Evolutionary conservation across 768 basidiomycete genomes (phyloP).

Genomic region (Leccinum longicurvipes): DNA sequence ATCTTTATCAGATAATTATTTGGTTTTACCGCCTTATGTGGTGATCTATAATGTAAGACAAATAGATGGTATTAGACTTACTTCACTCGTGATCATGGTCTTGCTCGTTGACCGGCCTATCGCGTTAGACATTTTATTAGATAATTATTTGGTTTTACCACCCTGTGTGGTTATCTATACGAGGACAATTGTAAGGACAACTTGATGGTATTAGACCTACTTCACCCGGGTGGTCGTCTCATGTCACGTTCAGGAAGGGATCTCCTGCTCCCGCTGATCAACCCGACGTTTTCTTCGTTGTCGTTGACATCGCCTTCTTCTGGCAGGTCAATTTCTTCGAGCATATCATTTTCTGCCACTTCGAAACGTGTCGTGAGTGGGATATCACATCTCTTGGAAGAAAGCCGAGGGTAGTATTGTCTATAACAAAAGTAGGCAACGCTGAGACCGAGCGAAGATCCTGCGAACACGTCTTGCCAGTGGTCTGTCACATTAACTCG

Average conservation of each 20-base stretch:
- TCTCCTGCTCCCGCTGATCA: conserved; percentile 18
- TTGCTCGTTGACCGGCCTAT: neutral
- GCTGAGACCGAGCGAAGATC: conserved; percentile 68
- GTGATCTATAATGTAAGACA: neutral
- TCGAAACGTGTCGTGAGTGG: conserved; percentile 70
- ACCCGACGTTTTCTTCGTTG: conserved; percentile 15
- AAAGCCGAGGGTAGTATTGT: conserved; percentile 73
- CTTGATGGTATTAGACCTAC: neutral
- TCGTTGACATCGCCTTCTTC: conserved; percentile 10
- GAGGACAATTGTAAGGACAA: neutral
- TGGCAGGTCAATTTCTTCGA: neutral
- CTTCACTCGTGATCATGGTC: neutral
- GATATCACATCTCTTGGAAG: conserved; percentile 52
- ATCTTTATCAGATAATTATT: neutral
- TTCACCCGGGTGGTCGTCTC: neutral
- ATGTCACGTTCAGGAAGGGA: neutral
- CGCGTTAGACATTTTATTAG: neutral
- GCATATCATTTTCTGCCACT: neutral
- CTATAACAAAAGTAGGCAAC: conserved; percentile 76
- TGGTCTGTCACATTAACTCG: conserved; percentile 54
- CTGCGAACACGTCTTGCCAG: conserved; percentile 86
- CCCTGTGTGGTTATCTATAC: neutral
- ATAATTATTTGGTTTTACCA: neutral
- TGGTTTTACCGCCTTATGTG: neutral
- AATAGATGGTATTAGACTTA: neutral